Percentiles rank a stretch among this genome's conserved stretches.
Evolutionary conservation across 805 yeast genomes (phyloP).

Genomic region (Candida xiaguanensis): DNA sequence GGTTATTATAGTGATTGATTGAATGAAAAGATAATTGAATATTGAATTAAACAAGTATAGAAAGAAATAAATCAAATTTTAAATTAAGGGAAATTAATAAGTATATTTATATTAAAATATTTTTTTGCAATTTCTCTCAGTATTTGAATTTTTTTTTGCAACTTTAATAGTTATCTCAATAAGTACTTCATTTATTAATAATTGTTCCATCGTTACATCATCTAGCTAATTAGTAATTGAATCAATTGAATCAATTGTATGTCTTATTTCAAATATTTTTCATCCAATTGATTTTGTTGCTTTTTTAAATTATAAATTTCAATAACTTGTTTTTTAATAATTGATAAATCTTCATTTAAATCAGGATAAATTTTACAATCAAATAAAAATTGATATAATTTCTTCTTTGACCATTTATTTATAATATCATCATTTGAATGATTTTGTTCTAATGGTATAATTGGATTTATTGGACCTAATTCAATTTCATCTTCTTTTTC

Average conservation of each 20-base stretch:
- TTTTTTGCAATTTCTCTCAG: not conserved
- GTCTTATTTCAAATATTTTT: not conserved
- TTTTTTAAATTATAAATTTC: constrained; percentile 12
- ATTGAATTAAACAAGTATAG: no score
- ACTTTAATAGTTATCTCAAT: not conserved
- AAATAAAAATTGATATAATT: constrained; percentile 15
- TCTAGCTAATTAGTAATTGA: no score
- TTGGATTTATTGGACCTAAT: constrained; percentile 5
- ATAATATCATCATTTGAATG: constrained; percentile 9
- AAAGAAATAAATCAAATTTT: no score
- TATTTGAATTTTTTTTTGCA: not conserved
- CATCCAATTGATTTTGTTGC: constrained; percentile 1
- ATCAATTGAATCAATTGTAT: not conserved
- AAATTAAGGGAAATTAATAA: no score
- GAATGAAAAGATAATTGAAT: no score
- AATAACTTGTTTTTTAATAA: constrained; percentile 12
- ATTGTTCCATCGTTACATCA: no score
- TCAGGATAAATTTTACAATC: constrained; percentile 15
- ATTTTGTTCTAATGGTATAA: constrained; percentile 1
- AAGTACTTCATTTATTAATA: not conserved
- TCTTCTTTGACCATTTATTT: constrained; percentile 16
- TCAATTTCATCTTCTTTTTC: constrained; percentile 7
- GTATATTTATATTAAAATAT: not conserved
- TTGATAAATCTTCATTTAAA: constrained; percentile 14
- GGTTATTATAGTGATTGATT: no score